These are phyloP conservation scores for Theobroma grandiflorum DNA, from an alignment of 441 rosid species.

Conservation along the genomic window DNA sequence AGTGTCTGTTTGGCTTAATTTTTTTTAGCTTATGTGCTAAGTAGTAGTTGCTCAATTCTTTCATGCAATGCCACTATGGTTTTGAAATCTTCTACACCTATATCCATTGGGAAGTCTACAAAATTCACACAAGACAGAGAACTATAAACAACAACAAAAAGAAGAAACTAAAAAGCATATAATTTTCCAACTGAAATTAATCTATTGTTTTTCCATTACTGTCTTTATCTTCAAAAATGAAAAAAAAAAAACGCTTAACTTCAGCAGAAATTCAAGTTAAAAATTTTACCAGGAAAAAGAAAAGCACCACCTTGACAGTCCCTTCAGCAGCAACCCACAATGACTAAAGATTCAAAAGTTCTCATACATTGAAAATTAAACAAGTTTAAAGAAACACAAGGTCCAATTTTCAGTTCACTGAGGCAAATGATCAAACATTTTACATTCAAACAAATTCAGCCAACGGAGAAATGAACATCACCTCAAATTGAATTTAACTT, in stretches of 20 bases:
- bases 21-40: background rate
- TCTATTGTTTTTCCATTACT: background rate
- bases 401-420: slow-evolving; percentile 20
- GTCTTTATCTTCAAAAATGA: background rate
- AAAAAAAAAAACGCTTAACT: background rate
- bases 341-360: background rate
- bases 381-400: background rate
- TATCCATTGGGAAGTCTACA: background rate
- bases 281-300: background rate
- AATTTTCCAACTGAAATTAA: background rate
- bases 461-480: background rate
- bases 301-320: background rate
- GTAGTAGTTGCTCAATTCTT: background rate
- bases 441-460: slow-evolving; percentile 1
- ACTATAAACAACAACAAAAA: background rate
- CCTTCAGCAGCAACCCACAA: background rate
- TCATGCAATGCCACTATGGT: background rate
- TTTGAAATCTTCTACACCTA: background rate
- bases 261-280: background rate
- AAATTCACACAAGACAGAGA: background rate
- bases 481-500: background rate
- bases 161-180: too few relatives aligned
- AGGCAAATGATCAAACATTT: slow-evolving; percentile 26
- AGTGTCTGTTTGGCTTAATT: too few relatives aligned
- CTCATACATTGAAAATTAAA: background rate